These are phyloP conservation scores for Maudiozyma barnettii DNA, from an alignment of 805 yeast species.

Conservation along the genomic window DNA sequence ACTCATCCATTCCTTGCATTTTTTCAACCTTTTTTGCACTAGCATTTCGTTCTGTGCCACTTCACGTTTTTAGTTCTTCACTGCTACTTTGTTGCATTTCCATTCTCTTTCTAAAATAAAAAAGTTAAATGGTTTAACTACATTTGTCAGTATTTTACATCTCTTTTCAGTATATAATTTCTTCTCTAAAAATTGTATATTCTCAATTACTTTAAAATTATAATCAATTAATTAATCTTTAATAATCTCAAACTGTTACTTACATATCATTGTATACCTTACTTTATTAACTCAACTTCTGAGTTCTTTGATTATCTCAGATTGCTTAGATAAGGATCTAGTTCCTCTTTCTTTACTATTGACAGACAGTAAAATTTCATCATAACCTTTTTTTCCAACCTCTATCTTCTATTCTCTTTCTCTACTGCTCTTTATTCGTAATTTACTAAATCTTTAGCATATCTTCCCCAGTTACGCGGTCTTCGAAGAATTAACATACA, in stretches of 20 bases:
- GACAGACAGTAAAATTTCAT: too few species aligned
- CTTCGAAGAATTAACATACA: neutral
- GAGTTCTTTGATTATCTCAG: too few species aligned
- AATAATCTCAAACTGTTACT: too few species aligned
- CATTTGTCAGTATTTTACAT: neutral
- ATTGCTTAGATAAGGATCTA: neutral
- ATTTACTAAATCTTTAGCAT: too few species aligned
- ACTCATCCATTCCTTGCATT: conserved; percentile 6
- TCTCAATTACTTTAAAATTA: neutral
- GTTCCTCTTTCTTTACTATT: neutral
- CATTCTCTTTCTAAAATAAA: too few species aligned
- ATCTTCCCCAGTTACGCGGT: neutral
- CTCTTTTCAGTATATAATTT: too few species aligned
- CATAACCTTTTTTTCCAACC: neutral
- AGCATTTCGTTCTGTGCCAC: neutral
- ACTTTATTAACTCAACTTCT: too few species aligned
- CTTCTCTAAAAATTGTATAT: neutral
- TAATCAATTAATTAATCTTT: neutral
- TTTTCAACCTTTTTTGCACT: neutral
- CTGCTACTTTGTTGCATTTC: neutral
- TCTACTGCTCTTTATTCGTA: too few species aligned
- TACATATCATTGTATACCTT: too few species aligned
- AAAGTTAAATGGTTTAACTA: neutral
- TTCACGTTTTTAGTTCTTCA: neutral
- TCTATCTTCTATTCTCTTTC: neutral